A percentile compares a stretch with the other conserved stretches of the same genome.
Evolutionary conservation across 345 rosid genomes (phyloP).

Genomic region (Dipteronia sinensis): DNA sequence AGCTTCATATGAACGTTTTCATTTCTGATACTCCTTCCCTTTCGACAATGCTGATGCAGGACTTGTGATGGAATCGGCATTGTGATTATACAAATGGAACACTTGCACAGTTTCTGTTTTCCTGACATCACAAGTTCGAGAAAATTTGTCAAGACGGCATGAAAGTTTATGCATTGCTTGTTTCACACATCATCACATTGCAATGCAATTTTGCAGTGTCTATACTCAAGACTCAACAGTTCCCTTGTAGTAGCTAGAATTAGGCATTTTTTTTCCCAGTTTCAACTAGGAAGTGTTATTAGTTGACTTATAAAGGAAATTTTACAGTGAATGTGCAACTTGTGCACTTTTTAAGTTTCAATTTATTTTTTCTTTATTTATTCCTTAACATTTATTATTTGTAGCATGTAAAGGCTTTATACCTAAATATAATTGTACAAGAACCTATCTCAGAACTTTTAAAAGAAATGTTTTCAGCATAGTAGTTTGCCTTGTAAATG

Average conservation of each 20-base stretch:
- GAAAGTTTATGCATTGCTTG: not conserved
- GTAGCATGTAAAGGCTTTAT: not conserved
- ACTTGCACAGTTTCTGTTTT: not conserved
- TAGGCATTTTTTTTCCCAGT: not conserved
- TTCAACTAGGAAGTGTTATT: not conserved
- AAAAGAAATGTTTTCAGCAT: too few species aligned
- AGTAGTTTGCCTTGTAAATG: too few species aligned
- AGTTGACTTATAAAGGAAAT: not conserved
- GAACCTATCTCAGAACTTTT: too few species aligned
- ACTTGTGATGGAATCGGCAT: not conserved
- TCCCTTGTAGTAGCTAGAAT: not conserved
- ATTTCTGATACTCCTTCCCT: not conserved
- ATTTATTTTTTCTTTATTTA: too few species aligned
- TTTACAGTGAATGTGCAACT: not conserved
- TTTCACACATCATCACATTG: not conserved
- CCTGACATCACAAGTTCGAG: not conserved
- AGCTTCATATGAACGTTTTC: not conserved
- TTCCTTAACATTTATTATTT: too few species aligned
- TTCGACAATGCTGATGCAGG: slow-evolving; percentile 10
- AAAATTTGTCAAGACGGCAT: too few species aligned
- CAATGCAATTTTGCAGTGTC: slow-evolving; percentile 10
- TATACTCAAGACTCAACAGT: not conserved
- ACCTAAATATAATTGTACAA: too few species aligned
- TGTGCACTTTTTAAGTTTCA: not conserved
- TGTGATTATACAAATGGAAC: not conserved